These are phyloP conservation scores for Rhazya stricta DNA, from an alignment of 257 asterid genomes.

Conservation along the genomic window DNA sequence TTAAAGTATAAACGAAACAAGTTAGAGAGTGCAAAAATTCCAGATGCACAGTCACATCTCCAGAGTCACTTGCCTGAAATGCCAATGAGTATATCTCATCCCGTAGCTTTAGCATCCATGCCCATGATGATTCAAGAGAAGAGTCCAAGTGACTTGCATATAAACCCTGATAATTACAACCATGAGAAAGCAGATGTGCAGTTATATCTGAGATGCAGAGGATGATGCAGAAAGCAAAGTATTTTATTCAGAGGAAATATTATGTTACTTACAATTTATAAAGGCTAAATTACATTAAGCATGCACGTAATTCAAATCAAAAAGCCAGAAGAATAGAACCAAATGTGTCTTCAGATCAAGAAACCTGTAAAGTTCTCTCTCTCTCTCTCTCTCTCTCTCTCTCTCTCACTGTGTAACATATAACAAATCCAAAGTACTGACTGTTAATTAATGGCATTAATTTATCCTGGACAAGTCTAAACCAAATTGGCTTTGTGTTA, in stretches of 20 bases:
- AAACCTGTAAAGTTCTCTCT: no score
- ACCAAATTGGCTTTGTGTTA: neutral
- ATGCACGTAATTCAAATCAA: neutral
- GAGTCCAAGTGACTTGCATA: conserved; percentile 60
- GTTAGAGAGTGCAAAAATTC: conserved; percentile 29
- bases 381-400: neutral
- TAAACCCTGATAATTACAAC: conserved; percentile 50
- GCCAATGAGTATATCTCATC: conserved; percentile 87
- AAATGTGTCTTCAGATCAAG: no score
- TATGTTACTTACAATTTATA: neutral
- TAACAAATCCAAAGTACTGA: no score
- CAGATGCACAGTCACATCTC: conserved; percentile 7
- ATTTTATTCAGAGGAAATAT: neutral
- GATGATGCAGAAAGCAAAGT: neutral
- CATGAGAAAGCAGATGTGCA: conserved; percentile 15
- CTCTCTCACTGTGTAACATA: no score
- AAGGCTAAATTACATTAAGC: neutral
- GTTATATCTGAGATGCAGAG: neutral
- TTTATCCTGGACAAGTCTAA: neutral
- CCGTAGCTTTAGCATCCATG: conserved; percentile 59
- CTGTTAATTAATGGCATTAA: neutral
- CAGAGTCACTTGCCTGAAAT: conserved; percentile 56
- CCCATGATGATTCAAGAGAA: conserved; percentile 71
- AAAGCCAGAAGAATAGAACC: no score
- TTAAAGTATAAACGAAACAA: conserved; percentile 25